Evolutionary conservation across 164 flowering plant genomes (phyloP), one percentile per base, ranked within the genome.

Genomic region (Aristolochia californica): DNA sequence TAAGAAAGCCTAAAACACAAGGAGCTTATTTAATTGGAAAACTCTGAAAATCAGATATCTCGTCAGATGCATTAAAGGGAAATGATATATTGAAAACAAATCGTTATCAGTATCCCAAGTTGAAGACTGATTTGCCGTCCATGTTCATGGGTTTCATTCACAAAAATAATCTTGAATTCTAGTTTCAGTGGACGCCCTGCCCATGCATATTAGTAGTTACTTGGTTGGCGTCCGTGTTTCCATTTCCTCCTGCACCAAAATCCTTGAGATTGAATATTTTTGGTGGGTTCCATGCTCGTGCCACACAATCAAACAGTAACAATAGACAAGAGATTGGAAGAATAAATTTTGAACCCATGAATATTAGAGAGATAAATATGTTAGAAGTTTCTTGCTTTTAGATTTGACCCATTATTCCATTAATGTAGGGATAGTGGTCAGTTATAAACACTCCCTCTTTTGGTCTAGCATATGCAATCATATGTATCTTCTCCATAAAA

Each of bases 1-100:
- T 55, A 57, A 12, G 20, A 63, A 43, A 25, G 66, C 56, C 66
- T 63, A 21, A n/a, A 59, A 48, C 24, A 48, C 10, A 28, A 5
- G 13, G 48, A 59, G 13, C 9, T 22, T 16, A 30, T 30, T 17
- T 23, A 16, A 16, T 15, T 4, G 16, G 22, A n/a, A 20, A 9
- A 16, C 2, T 17, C 10, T 2, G 10, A 49, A 49, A 1, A 49
- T 3, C 21, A 12, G 12, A 20, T 11, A 49, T 49, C 2, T 18
- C 24, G 12, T 4, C 20, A n/a, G 4, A n/a, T 14, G 22, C 20
- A 49, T 2, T 12, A 49, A 2, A 1, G 24, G 20, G 10, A 4
- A 3, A 14, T 49, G 21, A 49, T n/a, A 1, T 10, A n/a, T 18
- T 20, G 16, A 1, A 20, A 12, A 49, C 53, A 1, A 9, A 20